Evolutionary conservation across 1,284 basidiomycete species (phyloP), one percentile per base, ranked within the genome.

Genomic region (Farysia itapuensis): DNA sequence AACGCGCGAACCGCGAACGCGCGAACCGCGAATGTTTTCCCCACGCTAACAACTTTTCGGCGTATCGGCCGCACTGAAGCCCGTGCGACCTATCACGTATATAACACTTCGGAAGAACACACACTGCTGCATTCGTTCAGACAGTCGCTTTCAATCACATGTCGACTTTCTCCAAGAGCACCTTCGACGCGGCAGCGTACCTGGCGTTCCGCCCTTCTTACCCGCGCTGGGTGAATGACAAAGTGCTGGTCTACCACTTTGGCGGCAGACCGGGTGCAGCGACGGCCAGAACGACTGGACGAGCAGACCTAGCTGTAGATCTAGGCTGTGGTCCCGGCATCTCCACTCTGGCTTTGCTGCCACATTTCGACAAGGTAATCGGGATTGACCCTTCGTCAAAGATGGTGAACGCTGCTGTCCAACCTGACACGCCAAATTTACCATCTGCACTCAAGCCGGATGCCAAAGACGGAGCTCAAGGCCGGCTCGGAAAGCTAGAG

Each of bases 321-420:
- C 74, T 91, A 1, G 89, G 89, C 2, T 91, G 89, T 77, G 89
- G 89, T 23, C 89, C 88, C 6, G 88, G 88, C 85, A 52, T 21
- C 65, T 42, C 86, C 33, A 88, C 87, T 0, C 70, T 81, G 7
- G 81, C 82, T 34, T 80, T 90, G 13, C 79, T 80, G 0, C 79
- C 71, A 1, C 52, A 47, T 0, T 92, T 93, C 78, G 78, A 79
- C 15, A 78, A 79, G 13, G 81, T 90, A 28, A 77, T 85, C 8
- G 90, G 86, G 0, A 77, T 87, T 13, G 90, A 93, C 64, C 88
- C 89, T 0, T 85, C 84, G 26, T 67, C 77, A 14, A 82, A 82
- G 23, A 93, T 93, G 90, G 79, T 92, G 21, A 77, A 81, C 12
- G 80, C 82, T 4, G 90, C 88, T 0, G 79, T 78, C 7, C 73